phyloP scores from a whole-genome alignment of 768 basidiomycete genomes.

The Trametes cinnabarina region DNA sequence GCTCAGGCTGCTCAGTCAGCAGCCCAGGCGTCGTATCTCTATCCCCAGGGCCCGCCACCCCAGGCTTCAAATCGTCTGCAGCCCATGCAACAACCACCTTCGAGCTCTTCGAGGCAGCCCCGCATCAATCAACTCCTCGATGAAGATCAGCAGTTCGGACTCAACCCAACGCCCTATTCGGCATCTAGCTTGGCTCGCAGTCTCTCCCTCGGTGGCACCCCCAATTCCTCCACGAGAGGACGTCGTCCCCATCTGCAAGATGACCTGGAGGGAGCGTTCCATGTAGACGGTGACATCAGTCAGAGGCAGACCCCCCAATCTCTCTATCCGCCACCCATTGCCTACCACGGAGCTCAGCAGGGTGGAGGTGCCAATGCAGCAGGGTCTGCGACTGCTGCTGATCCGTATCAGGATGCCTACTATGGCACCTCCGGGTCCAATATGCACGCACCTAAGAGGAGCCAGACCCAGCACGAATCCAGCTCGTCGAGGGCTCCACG shows the following conservation, averaged over 20 bases:
- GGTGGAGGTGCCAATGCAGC: conserved; percentile 26
- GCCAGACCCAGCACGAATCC: conserved; percentile 53
- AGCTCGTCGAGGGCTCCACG: conserved; percentile 49
- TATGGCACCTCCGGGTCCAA: conserved; percentile 44
- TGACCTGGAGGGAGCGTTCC: conserved; percentile 58
- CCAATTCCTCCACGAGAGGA: conserved; percentile 44
- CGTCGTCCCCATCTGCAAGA: conserved; percentile 70
- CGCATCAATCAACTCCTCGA: conserved; percentile 67
- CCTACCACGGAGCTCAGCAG: conserved; percentile 54
- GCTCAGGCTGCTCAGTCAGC: conserved; percentile 56
- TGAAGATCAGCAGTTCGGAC: conserved; percentile 49
- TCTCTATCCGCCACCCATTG: conserved; percentile 57
- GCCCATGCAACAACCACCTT: conserved; percentile 48
- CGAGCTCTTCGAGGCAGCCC: conserved; percentile 49
- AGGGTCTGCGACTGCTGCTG: conserved; percentile 40
- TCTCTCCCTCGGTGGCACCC: conserved; percentile 57
- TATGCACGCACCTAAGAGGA: conserved; percentile 52
- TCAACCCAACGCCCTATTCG: conserved; percentile 49
- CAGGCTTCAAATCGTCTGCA: conserved; percentile 45
- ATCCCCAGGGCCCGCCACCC: conserved; percentile 46
- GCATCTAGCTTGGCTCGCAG: conserved; percentile 63
- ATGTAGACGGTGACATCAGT: conserved; percentile 35
- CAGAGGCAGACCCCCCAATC: conserved; percentile 41
- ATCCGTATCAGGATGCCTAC: conserved; percentile 60
- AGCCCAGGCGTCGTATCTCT: conserved; percentile 50